These are phyloP conservation scores for Rauvolfia tetraphylla DNA, from an alignment of 257 asterid genomes.

Conservation along the genomic window DNA sequence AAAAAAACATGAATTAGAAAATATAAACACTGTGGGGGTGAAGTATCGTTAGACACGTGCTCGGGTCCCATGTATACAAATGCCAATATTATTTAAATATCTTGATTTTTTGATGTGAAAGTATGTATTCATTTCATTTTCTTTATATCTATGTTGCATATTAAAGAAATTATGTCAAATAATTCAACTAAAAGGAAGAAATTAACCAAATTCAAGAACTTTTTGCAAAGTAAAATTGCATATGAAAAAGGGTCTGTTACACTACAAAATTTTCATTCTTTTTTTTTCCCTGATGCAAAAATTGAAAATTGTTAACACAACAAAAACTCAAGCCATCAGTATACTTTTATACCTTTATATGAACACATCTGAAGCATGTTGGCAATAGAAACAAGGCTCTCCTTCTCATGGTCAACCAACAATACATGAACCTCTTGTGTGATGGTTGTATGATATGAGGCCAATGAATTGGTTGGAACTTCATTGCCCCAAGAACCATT, in stretches of 20 bases:
- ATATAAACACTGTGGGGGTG: no score
- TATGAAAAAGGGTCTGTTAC: background rate
- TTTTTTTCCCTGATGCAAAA: no score
- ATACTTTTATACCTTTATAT: constrained; percentile 12
- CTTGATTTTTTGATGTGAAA: no score
- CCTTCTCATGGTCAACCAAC: constrained; percentile 16
- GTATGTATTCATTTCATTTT: no score
- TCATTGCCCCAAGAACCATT: background rate
- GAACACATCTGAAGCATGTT: constrained; percentile 17
- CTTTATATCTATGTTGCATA: background rate
- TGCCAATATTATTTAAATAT: no score
- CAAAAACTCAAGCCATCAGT: background rate
- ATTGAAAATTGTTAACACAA: no score
- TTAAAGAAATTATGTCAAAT: background rate
- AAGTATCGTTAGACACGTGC: no score
- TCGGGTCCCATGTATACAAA: no score
- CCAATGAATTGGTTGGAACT: background rate
- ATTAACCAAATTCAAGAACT: background rate
- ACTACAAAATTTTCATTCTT: background rate
- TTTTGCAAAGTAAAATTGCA: background rate
- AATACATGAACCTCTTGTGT: constrained; percentile 5
- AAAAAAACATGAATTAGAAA: no score
- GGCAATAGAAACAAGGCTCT: background rate
- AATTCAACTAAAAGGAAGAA: background rate
- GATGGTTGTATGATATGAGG: background rate